A percentile compares a stretch with the other conserved stretches of the same genome.
Evolutionary conservation across 169 alveolate species (phyloP).

Genomic region (Cryptosporidium felis): DNA sequence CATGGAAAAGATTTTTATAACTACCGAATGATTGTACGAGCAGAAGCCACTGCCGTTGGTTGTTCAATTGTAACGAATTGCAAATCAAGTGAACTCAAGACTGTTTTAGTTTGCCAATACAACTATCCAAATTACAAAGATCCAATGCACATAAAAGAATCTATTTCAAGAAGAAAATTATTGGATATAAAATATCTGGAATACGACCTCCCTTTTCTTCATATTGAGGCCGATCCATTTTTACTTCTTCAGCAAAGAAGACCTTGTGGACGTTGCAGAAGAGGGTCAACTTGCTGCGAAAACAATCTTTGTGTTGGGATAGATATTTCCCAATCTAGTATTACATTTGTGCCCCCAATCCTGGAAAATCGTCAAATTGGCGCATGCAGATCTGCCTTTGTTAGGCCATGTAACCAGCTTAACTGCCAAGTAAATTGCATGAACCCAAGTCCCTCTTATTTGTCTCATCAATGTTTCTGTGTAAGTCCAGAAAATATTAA

Average conservation of each 20-base stretch:
- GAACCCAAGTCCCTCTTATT: conserved; percentile 38
- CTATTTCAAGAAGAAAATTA: conserved; percentile 25
- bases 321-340: conserved; percentile 66
- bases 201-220: conserved; percentile 45
- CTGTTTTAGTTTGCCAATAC: conserved; percentile 56
- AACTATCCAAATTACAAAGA: conserved; percentile 64
- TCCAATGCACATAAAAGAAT: conserved; percentile 53
- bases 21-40: conserved; percentile 70
- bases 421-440: conserved; percentile 58
- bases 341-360: conserved; percentile 65
- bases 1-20: conserved; percentile 44
- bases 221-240: conserved; percentile 65
- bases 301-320: conserved; percentile 70
- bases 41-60: conserved; percentile 77
- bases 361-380: conserved; percentile 42
- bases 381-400: conserved; percentile 71
- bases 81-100: conserved; percentile 27
- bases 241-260: conserved; percentile 61
- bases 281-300: conserved; percentile 68
- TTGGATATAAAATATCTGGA: conserved; percentile 30
- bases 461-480: conserved; percentile 67
- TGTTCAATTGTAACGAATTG: conserved; percentile 76
- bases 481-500: conserved; percentile 67
- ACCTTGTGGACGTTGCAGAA: conserved; percentile 72
- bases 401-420: conserved; percentile 43